These are phyloP conservation scores for Pichia sorboxylosa DNA, from an alignment of 1,139 yeast species.

Conservation along the genomic window DNA sequence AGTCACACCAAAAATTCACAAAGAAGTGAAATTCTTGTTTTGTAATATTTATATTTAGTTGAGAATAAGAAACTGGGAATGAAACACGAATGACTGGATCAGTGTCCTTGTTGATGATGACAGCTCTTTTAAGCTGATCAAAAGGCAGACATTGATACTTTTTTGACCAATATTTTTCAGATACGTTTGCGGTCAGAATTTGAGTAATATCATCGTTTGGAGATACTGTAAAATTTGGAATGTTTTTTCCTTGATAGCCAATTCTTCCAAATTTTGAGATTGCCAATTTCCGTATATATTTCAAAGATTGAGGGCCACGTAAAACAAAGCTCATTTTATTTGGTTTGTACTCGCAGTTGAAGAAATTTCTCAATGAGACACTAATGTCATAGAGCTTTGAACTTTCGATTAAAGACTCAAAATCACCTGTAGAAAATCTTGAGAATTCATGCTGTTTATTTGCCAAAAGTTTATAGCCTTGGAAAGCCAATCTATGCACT, in stretches of 20 bases:
- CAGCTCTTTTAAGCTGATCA: constrained; percentile 7
- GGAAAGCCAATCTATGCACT: constrained; percentile 38
- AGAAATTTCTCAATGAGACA: constrained; percentile 24
- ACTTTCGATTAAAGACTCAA: constrained; percentile 23
- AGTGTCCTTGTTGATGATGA: constrained; percentile 13
- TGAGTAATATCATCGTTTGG: neutral
- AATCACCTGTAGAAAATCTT: constrained; percentile 38
- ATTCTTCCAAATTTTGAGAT: constrained; percentile 27
- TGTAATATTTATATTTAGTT: neutral
- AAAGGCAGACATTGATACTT: constrained; percentile 11
- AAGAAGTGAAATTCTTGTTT: constrained; percentile 18
- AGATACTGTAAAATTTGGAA: neutral
- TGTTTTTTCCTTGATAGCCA: constrained; percentile 1
- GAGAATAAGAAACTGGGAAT: constrained; percentile 13
- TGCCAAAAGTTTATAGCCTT: constrained; percentile 44
- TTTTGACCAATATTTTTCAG: constrained; percentile 12
- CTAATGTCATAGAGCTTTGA: constrained; percentile 17
- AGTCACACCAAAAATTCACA: constrained; percentile 38
- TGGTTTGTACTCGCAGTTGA: constrained; percentile 24
- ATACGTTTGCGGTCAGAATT: constrained; percentile 3
- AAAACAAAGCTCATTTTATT: constrained; percentile 44
- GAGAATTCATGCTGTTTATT: constrained; percentile 31
- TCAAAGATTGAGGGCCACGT: constrained; percentile 53
- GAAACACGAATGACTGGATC: constrained; percentile 14
- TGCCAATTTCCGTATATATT: constrained; percentile 41